phyloP scores from a whole-genome alignment of 23 red algal species.

The Gracilaria caudata region DNA sequence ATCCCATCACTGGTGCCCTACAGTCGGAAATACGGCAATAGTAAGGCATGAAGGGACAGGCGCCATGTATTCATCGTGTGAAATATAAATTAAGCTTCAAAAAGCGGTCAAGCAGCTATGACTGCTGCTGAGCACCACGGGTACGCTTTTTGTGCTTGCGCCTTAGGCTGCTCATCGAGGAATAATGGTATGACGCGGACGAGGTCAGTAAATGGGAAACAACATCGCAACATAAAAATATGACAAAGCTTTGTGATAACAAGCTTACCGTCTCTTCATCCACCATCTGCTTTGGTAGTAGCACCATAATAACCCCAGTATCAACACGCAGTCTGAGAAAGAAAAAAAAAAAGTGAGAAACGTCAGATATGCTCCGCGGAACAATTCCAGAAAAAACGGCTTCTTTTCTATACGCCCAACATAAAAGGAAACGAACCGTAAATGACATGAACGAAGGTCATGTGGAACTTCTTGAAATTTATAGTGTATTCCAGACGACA shows the following conservation, averaged over 20 bases:
- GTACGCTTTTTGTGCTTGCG: neutral
- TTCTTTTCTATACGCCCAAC: neutral
- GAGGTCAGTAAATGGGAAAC: neutral
- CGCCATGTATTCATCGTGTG: neutral
- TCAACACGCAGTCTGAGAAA: slow-evolving; percentile 34
- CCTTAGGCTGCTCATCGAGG: neutral
- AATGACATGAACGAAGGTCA: slow-evolving; percentile 68
- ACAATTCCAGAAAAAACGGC: neutral
- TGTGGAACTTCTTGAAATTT: slow-evolving; percentile 56
- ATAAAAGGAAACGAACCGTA: slow-evolving; percentile 34
- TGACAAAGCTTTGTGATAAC: neutral
- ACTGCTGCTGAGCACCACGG: neutral
- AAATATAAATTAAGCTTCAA: neutral
- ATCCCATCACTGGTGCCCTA: too few relatives aligned
- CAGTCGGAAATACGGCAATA: too few relatives aligned
- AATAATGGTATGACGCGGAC: neutral
- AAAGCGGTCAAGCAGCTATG: neutral
- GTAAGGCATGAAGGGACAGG: neutral
- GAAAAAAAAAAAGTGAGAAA: neutral
- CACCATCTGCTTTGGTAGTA: slow-evolving; percentile 52
- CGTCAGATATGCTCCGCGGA: neutral
- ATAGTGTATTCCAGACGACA: slow-evolving; percentile 72
- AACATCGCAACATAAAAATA: too few relatives aligned
- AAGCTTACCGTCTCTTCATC: slow-evolving; percentile 46
- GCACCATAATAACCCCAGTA: slow-evolving; percentile 43